A percentile compares a stretch with the other conserved stretches of the same genome.
Evolutionary conservation across 1,284 basidiomycete genomes (phyloP).

Genomic region (Fomes fomentarius): DNA sequence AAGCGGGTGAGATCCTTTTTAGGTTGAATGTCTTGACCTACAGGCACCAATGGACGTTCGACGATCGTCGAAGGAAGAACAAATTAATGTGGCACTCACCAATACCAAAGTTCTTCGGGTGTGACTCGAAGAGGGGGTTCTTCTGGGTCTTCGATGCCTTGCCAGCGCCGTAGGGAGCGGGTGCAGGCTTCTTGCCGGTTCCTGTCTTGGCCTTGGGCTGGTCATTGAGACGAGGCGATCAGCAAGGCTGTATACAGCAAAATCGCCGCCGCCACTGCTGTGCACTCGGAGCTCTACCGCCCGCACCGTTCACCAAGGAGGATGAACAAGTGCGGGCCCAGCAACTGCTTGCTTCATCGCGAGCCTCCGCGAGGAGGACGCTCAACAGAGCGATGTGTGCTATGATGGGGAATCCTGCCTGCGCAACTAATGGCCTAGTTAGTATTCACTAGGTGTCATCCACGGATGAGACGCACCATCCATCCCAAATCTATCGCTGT

Average conservation of each 20-base stretch:
- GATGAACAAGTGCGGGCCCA: slow-evolving; percentile 44
- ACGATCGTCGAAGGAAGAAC: too few species aligned
- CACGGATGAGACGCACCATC: slow-evolving; percentile 52
- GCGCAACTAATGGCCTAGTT: neutral
- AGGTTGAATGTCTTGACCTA: slow-evolving; percentile 94
- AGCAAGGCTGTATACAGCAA: slow-evolving; percentile 47
- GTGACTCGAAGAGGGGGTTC: slow-evolving; percentile 96
- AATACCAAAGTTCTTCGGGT: slow-evolving; percentile 93
- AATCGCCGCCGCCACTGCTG: slow-evolving; percentile 39
- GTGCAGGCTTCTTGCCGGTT: slow-evolving; percentile 79
- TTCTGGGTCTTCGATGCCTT: slow-evolving; percentile 79
- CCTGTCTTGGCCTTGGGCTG: slow-evolving; percentile 75
- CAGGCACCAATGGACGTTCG: too few species aligned
- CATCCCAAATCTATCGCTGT: slow-evolving; percentile 39
- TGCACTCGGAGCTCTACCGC: slow-evolving; percentile 76
- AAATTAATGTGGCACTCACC: slow-evolving; percentile 56
- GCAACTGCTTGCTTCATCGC: slow-evolving; percentile 42
- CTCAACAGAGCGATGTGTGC: slow-evolving; percentile 33
- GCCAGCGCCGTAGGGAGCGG: slow-evolving; percentile 74
- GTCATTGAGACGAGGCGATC: slow-evolving; percentile 85
- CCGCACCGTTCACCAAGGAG: slow-evolving; percentile 25
- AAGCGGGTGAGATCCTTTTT: slow-evolving; percentile 94
- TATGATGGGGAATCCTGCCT: slow-evolving; percentile 31
- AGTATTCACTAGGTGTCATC: slow-evolving; percentile 41
- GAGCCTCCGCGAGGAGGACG: slow-evolving; percentile 12